Conservation (phyloP, 768 basidiomycete species). For the Boletus coccyginus region DNA sequence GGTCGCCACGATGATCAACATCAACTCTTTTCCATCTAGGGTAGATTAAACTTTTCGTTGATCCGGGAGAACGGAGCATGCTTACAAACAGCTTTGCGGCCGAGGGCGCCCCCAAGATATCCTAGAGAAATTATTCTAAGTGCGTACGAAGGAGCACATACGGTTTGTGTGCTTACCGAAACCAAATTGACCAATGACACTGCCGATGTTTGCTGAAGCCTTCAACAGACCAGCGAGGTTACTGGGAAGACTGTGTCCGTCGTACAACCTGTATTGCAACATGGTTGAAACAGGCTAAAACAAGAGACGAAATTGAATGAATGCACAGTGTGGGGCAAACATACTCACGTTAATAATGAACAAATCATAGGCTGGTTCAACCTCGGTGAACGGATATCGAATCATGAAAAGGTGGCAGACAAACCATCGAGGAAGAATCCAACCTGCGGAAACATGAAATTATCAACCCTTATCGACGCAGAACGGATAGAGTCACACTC, state of each 20-base stretch:
- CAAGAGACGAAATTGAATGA: not conserved
- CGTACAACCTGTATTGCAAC: conserved; percentile 64
- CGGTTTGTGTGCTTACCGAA: conserved; percentile 43
- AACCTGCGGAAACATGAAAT: conserved; percentile 36
- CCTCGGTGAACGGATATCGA: conserved; percentile 3
- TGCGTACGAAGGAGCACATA: not conserved
- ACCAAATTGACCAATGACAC: conserved; percentile 64
- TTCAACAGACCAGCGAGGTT: conserved; percentile 62
- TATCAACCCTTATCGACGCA: not conserved
- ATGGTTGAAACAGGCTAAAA: conserved; percentile 61
- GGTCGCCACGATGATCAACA: conserved; percentile 77
- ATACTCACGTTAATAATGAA: conserved; percentile 64
- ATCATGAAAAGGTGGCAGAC: conserved; percentile 12
- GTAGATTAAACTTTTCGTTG: not conserved
- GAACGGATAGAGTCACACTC: conserved; percentile 16
- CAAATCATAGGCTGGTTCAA: conserved; percentile 59
- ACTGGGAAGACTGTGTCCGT: conserved; percentile 46
- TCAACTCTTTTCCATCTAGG: conserved; percentile 72
- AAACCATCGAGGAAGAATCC: conserved; percentile 72
- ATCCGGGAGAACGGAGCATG: not conserved
- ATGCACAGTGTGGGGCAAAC: not conserved
- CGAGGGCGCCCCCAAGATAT: conserved; percentile 62
- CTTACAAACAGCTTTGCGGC: conserved; percentile 66
- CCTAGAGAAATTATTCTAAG: conserved; percentile 32
- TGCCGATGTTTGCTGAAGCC: conserved; percentile 68